phyloP scores from a whole-genome alignment of 768 basidiomycete genomes.

The Podaxis mareebaensis region DNA sequence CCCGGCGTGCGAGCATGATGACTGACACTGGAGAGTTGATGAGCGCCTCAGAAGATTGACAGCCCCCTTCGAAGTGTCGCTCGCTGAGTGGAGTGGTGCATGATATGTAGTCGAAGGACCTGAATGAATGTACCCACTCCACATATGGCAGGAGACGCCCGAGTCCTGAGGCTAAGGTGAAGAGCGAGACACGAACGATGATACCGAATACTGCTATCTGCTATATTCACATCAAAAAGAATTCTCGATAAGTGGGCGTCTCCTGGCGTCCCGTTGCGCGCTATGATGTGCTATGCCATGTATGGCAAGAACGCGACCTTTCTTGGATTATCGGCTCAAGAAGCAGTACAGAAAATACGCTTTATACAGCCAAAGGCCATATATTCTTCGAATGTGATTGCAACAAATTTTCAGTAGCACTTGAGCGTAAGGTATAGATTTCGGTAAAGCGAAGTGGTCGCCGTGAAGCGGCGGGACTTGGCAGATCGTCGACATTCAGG shows the following conservation, averaged over 20 bases:
- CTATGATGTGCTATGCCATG: not conserved
- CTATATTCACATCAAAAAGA: not conserved
- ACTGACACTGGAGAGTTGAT: too few species aligned
- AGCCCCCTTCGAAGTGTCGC: too few species aligned
- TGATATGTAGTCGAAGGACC: too few species aligned
- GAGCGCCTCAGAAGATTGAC: too few species aligned
- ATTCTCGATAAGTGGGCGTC: not conserved
- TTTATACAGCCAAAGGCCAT: not conserved
- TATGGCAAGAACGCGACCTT: constrained; percentile 5
- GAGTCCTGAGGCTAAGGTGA: not conserved
- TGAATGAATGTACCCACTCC: too few species aligned
- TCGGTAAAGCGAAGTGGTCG: not conserved
- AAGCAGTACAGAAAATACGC: not conserved
- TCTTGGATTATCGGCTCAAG: not conserved
- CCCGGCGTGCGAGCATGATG: too few species aligned
- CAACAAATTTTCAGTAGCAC: not conserved
- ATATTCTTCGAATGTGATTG: not conserved
- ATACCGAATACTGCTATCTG: not conserved
- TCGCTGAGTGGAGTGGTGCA: too few species aligned
- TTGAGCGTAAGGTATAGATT: not conserved
- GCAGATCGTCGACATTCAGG: not conserved
- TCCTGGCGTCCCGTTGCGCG: too few species aligned
- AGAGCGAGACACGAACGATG: not conserved
- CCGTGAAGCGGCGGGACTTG: not conserved
- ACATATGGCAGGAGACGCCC: too few species aligned